Conservation (phyloP, 2,329 filamentous ascomycete genomes). For the Penicillium olsonii region DNA sequence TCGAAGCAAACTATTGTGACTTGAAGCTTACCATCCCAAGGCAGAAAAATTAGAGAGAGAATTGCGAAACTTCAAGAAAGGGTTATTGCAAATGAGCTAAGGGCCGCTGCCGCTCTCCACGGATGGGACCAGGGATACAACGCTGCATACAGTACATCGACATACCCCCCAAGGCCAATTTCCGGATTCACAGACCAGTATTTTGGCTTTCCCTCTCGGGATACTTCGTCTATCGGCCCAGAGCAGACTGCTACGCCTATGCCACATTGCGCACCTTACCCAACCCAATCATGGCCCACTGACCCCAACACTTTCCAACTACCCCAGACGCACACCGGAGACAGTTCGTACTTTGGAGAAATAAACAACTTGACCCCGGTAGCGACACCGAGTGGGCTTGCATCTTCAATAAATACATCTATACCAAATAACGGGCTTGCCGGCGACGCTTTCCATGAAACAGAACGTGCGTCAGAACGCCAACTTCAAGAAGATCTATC, state of each 20-base stretch:
- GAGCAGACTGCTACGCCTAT: slow-evolving; percentile 10
- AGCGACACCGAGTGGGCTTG: background rate
- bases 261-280: background rate
- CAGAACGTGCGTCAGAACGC: background rate
- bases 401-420: background rate
- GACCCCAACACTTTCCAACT: slow-evolving; percentile 1
- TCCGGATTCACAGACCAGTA: slow-evolving; percentile 8
- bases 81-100: slow-evolving; percentile 36
- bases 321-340: background rate
- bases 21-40: slow-evolving; percentile 12
- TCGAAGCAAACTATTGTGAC: too few relatives aligned
- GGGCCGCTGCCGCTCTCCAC: slow-evolving; percentile 30
- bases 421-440: background rate
- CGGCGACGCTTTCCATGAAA: background rate
- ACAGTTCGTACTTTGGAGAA: background rate
- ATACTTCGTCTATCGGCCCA: background rate
- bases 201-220: background rate
- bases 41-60: slow-evolving; percentile 36
- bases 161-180: slow-evolving; percentile 5
- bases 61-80: slow-evolving; percentile 39
- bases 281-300: slow-evolving; percentile 2
- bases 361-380: background rate
- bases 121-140: slow-evolving; percentile 29
- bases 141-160: slow-evolving; percentile 9
- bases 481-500: background rate